Evolutionary conservation across 345 rosid species (phyloP).

Genomic region (Stellera chamaejasme): DNA sequence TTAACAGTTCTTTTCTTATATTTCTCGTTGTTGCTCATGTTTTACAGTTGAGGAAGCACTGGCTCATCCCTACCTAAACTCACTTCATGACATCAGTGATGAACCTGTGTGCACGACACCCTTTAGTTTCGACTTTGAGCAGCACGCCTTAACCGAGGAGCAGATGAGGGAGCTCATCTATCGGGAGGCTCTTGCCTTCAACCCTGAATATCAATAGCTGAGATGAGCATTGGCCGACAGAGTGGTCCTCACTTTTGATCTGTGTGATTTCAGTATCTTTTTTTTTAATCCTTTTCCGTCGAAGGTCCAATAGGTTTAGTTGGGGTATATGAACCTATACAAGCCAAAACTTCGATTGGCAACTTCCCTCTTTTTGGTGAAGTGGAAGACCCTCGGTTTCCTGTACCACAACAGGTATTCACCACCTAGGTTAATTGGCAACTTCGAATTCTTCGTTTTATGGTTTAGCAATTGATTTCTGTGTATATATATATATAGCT

Average conservation of each 20-base stretch:
- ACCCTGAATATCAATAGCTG: slow-evolving; percentile 55
- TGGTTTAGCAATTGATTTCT: slow-evolving; percentile 17
- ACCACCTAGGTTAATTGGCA: too few species aligned
- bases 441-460: background rate
- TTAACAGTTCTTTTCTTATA: background rate
- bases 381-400: too few species aligned
- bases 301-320: background rate
- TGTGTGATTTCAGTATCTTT: slow-evolving; percentile 6
- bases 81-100: slow-evolving; percentile 52
- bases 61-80: slow-evolving; percentile 70
- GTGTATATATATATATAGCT: slow-evolving; percentile 39
- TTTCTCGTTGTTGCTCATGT: slow-evolving; percentile 3
- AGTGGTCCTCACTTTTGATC: slow-evolving; percentile 6
- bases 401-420: too few species aligned
- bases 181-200: slow-evolving; percentile 77
- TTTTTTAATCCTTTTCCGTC: background rate
- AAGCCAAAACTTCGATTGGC: too few species aligned
- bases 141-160: slow-evolving; percentile 56
- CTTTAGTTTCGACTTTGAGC: slow-evolving; percentile 69
- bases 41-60: slow-evolving; percentile 71
- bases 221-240: background rate
- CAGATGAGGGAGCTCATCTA: slow-evolving; percentile 82
- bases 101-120: slow-evolving; percentile 74
- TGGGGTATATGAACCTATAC: too few species aligned
- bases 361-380: too few species aligned